A percentile compares a stretch with the other conserved stretches of the same genome.
These are phyloP conservation scores for Aspergillus sp. DNA, from an alignment of 2,329 filamentous ascomycete species.

Conservation along the genomic window DNA sequence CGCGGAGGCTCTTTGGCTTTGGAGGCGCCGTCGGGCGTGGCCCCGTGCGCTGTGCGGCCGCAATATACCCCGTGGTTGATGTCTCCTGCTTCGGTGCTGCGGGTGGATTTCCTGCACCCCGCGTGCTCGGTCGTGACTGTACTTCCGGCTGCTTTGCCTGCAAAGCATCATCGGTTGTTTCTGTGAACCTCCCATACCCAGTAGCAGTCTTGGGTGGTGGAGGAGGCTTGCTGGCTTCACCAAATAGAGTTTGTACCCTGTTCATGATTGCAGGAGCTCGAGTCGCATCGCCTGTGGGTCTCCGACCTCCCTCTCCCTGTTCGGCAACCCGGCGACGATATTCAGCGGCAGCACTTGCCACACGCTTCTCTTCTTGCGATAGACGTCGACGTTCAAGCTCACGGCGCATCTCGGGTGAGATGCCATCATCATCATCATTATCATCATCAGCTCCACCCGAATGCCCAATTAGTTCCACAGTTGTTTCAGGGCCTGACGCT, in stretches of 20 bases:
- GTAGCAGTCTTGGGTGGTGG: conserved; percentile 70
- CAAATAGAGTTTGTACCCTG: conserved; percentile 78
- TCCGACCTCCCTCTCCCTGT: conserved; percentile 52
- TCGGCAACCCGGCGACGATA: conserved; percentile 74
- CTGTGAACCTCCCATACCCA: conserved; percentile 86
- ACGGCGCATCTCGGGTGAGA: conserved; percentile 84
- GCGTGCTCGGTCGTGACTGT: conserved; percentile 22
- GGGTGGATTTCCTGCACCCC: conserved; percentile 18
- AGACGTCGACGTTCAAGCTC: conserved; percentile 82
- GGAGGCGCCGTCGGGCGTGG: conserved; percentile 56
- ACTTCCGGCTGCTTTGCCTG: conserved; percentile 39
- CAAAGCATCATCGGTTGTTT: conserved; percentile 39
- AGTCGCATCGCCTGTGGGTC: conserved; percentile 52
- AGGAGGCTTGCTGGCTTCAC: conserved; percentile 68
- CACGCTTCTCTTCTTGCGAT: conserved; percentile 83
- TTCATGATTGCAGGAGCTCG: conserved; percentile 85
- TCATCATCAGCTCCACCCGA: conserved; percentile 54
- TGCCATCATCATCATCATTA: conserved; percentile 48
- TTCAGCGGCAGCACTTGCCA: conserved; percentile 84
- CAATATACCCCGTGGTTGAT: conserved; percentile 20
- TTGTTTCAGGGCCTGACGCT: conserved; percentile 68
- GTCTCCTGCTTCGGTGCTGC: conserved; percentile 18
- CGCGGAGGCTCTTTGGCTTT: conserved; percentile 61
- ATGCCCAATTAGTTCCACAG: conserved; percentile 66
- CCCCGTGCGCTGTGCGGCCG: conserved; percentile 27